Base-by-base conservation (phyloP, 208 protist species). In the Trypanosoma cruzi region DNA sequence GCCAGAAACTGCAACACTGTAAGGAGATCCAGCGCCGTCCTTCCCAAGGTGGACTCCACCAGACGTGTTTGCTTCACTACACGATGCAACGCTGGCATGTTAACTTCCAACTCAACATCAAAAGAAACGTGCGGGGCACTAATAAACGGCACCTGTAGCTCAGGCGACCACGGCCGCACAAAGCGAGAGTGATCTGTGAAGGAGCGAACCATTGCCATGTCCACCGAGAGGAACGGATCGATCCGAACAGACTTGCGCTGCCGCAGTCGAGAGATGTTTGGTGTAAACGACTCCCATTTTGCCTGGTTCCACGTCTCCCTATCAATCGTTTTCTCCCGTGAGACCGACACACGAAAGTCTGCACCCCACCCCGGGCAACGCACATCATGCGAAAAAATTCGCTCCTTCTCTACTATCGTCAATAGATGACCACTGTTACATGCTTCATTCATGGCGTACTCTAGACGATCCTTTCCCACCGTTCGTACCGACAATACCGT, bases 21-120 rank as follows among this genome's bases (percentile, higher is more conserved):
- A 64, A 91, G 70, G 11, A 78, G 50, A 32, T 94, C 84, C 58
- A 83, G 53, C 18, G 86, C 79, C n/a, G 90, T 77, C 18, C 59
- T 49, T 18, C 63, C 50, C 28, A 90, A 64, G 4, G 84, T 80
- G 34, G 85, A 79, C 42, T 83, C 76, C 10, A 82, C 53, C 58
- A 77, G 54, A 13, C 68, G 73, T 49, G 73, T 78, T 16, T 59
- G 54, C 65, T 76, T 79, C 72, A 85, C 88, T 63, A 57, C 80
- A 32, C 69, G 68, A 48, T 86, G 59, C 42, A 94, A 31, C 32
- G 37, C 57, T 13, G 54, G 72, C 16, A 94, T 36, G 54, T 89
- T 57, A 10, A 94, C 59, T 77, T 94, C 85, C 55, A 92, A 50
- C 68, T 94, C 88, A 8, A 93, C 73, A 48, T 73, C 68, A 66